These are phyloP conservation scores for Chrysophaeum taylorii DNA, from an alignment of 352 stramenopile genomes.

Conservation along the genomic window DNA sequence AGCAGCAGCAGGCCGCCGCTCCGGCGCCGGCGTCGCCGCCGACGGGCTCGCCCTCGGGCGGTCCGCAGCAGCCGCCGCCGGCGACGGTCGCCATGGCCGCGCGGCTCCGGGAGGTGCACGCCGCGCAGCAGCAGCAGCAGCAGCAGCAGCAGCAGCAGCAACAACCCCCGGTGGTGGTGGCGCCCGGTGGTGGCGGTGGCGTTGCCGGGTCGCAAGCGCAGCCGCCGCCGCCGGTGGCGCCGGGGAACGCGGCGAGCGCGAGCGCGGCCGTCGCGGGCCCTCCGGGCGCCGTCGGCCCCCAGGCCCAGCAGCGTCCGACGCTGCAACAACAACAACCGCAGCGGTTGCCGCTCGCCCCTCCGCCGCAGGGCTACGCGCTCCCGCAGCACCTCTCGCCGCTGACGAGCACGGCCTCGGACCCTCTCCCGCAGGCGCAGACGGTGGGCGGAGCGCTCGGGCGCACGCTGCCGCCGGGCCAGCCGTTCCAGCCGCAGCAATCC, in stretches of 20 bases:
- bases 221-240: neutral
- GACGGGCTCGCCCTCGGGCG: slow-evolving; percentile 9
- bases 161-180: slow-evolving; percentile 7
- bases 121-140: neutral
- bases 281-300: too few relatives aligned
- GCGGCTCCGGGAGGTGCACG: slow-evolving; percentile 10
- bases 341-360: neutral
- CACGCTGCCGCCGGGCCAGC: slow-evolving; percentile 6
- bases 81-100: neutral
- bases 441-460: too few relatives aligned
- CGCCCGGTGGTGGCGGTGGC: slow-evolving; percentile 3
- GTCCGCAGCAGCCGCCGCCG: neutral
- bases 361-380: too few relatives aligned
- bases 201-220: neutral
- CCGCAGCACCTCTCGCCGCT: too few relatives aligned
- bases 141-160: neutral
- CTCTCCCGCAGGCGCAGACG: too few relatives aligned
- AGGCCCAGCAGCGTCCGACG: slow-evolving; percentile 14
- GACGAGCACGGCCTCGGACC: too few relatives aligned
- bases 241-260: too few relatives aligned
- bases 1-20: slow-evolving; percentile 13
- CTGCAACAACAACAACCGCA: slow-evolving; percentile 12
- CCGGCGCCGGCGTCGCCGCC: neutral
- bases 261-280: too few relatives aligned
- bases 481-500: slow-evolving; percentile 31